Conservation (phyloP, 2,329 filamentous ascomycete genomes). For the Malbranchea cinnamomea region DNA sequence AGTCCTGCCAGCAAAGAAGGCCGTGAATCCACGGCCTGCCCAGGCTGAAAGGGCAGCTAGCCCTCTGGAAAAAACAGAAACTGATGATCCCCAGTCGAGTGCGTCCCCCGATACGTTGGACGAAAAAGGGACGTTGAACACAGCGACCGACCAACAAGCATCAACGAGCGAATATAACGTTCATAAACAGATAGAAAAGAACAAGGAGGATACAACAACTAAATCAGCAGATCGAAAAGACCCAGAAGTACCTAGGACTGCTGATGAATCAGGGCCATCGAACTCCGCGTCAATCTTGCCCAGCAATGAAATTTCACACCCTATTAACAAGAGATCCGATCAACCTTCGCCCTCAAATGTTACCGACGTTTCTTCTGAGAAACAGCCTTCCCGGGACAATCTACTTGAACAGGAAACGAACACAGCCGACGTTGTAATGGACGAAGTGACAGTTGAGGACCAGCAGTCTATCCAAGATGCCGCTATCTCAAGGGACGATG, state of each 20-base stretch:
- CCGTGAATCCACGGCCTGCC: conserved; percentile 24
- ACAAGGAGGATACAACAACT: too few relatives aligned
- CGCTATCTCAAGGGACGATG: conserved; percentile 25
- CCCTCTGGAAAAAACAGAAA: conserved; percentile 22
- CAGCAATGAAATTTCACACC: too few relatives aligned
- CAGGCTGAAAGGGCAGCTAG: conserved; percentile 23
- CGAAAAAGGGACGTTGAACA: conserved; percentile 23
- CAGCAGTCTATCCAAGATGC: conserved; percentile 37
- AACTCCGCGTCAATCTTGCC: too few relatives aligned
- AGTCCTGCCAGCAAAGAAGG: conserved; percentile 31
- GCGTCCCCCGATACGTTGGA: conserved; percentile 21
- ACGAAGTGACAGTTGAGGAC: conserved; percentile 39
- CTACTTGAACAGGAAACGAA: conserved; percentile 12
- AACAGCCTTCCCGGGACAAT: too few relatives aligned
- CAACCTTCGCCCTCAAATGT: not conserved
- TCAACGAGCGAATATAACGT: conserved; percentile 16
- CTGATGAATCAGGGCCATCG: not conserved
- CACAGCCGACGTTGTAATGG: conserved; percentile 49
- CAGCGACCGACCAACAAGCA: conserved; percentile 16
- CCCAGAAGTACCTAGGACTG: too few relatives aligned
- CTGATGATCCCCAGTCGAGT: conserved; percentile 24
- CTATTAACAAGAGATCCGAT: not conserved
- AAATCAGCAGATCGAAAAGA: too few relatives aligned
- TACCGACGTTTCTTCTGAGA: conserved; percentile 1
- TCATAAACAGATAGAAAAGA: too few relatives aligned